Evolutionary conservation across 768 basidiomycete genomes (phyloP), one percentile per base, ranked within the genome.

Genomic region (Cubamyces sp.): DNA sequence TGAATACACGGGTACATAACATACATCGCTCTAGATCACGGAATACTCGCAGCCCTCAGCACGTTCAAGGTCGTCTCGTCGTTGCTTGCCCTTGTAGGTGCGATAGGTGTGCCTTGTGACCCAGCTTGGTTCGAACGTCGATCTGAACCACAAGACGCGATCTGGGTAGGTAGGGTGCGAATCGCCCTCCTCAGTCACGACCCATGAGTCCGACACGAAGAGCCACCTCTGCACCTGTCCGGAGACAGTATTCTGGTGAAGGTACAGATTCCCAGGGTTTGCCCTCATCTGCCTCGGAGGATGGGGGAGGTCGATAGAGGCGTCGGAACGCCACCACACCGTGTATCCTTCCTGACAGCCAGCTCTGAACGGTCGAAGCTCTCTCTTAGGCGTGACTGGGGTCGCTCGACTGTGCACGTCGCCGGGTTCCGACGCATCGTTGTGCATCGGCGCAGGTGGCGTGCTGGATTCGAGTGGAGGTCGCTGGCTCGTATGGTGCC

Each of bases 101-200:
- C 47, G 47, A 25, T 49, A 49, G 21, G 47, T 49, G 15, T 49
- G 47, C 47, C 47, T 25, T 16, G 47, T 49, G 9, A 49, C 47
- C 47, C 47, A 49, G 25, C 47, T 49, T 4, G 47, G 47, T 16
- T 49, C 47, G 25, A 26, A 25, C 46, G 21, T 28, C 19, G 46
- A 48, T 25, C 47, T 25, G 25, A 49, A 49, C 47, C 47, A 49
- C 25, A 49, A 18, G n/a, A 23, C 25, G 26, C 47, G 47, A 15
- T 49, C 47, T 15, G 12, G 4, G 26, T 49, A 49, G 1, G 21
- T 28, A 5, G 47, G 47, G 28, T 49, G 47, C 14, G 47, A 23
- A 14, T 49, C 7, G 5, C 47, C 47, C 26, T 49, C 47, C 19
- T 21, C 23, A 6, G 47, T 25, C 16, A 23, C 23, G 1, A 25